Evolutionary conservation across 176 grass and related monocot genomes (phyloP), one percentile per base, ranked within the genome.

Genomic region (Poa annua): DNA sequence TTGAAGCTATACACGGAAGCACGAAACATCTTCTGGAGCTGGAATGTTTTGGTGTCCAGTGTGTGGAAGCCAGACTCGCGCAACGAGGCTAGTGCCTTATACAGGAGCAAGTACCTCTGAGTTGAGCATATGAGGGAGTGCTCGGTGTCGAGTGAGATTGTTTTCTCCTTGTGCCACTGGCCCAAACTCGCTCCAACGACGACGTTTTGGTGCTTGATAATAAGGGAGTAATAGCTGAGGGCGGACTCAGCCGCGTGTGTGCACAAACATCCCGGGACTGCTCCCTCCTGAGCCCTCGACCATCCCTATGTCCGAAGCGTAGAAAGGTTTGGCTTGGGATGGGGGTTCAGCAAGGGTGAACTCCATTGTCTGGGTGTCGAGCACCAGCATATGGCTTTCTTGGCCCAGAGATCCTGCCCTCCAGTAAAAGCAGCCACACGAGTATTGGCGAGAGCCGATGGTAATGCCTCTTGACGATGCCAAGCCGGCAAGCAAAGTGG

Each of bases 61-160:
- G 62, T 65, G 26, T 65, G 33, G 34, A 32, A 34, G 15, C 14
- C 62, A n/a, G n/a, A n/a, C n/a, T n/a, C n/a, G n/a, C n/a, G n/a
- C n/a, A n/a, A n/a, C n/a, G n/a, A n/a, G n/a, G 14, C 62, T 8
- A 1, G 0, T 8, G 0, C 0, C 29, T 8, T 15, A 65, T 16
- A 65, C 29, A 65, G 2, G 26, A 65, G 26, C 62, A 65, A 65
- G 29, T 34, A 65, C 62, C 62, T 65, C 62, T 65, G 1, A 5
- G 32, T 34, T 17, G 29, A 65, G 17, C 62, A 29, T 17, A 34
- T 16, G 6, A 65, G 32, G 0, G 1, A 15, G 29, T 16, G 32
- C 0, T 0, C 2, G 4, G 4, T 2, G 34, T 29, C 62, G 3
- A 65, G 13, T 65, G 29, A 34, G 2, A 65, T 65, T 65, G 14